Percentiles rank a stretch among this genome's conserved stretches.
These are phyloP conservation scores for Trichoderma atrobrunneum DNA, from an alignment of 2,329 filamentous ascomycete species.

Conservation along the genomic window DNA sequence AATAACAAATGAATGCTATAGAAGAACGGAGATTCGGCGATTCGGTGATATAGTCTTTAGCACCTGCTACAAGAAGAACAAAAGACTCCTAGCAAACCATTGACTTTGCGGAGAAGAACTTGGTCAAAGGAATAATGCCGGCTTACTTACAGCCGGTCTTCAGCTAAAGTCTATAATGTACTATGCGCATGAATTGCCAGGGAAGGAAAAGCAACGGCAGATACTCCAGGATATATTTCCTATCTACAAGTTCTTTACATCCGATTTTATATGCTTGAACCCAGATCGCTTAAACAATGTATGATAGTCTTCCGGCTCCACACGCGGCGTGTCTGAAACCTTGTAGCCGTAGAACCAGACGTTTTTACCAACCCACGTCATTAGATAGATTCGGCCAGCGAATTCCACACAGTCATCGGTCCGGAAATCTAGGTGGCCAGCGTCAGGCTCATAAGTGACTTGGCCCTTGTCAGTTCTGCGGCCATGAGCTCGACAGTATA, in stretches of 20 bases:
- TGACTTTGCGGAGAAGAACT: not conserved
- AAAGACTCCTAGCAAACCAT: not conserved
- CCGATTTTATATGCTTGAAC: not conserved
- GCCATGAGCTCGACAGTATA: not conserved
- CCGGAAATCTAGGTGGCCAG: not conserved
- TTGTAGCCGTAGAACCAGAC: not conserved
- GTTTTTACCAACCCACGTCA: not conserved
- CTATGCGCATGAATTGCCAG: not conserved
- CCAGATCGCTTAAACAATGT: not conserved
- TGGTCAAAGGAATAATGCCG: fast-evolving
- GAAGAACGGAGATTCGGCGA: not conserved
- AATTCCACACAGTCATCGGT: not conserved
- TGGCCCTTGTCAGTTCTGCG: not conserved
- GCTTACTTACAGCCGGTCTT: not conserved
- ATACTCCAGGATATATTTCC: not conserved
- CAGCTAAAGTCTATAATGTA: not conserved
- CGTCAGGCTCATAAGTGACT: not conserved
- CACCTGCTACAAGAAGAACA: not conserved
- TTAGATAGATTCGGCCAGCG: not conserved
- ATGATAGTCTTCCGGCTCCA: not conserved
- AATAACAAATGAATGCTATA: not conserved
- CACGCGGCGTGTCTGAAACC: not conserved
- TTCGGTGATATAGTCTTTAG: not conserved
- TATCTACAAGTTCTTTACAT: not conserved
- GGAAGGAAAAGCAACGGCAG: not conserved